Percentiles rank a stretch among this genome's conserved stretches.
phyloP scores from a whole-genome alignment of 2,329 filamentous ascomycete genomes.

The Cladorrhinum sp. region DNA sequence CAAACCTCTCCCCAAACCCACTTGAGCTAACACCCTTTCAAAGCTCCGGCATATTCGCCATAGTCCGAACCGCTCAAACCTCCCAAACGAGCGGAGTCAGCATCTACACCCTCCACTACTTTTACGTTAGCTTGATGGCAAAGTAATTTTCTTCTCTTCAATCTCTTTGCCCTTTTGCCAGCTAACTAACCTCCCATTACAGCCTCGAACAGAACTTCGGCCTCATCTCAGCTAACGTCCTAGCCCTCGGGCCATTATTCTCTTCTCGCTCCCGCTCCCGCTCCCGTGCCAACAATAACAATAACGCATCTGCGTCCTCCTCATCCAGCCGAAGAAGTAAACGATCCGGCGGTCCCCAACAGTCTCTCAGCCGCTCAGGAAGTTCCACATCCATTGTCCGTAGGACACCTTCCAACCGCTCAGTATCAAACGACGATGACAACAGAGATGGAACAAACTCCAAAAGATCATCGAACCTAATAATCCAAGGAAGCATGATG shows the following conservation, averaged over 20 bases:
- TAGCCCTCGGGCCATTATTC: slow-evolving; percentile 35
- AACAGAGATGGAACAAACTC: background rate
- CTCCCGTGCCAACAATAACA: slow-evolving; percentile 14
- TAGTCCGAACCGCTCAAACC: slow-evolving; percentile 36
- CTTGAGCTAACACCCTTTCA: too few relatives aligned
- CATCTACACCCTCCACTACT: slow-evolving; percentile 31
- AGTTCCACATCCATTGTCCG: background rate
- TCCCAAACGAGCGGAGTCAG: slow-evolving; percentile 30
- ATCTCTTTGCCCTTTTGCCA: background rate
- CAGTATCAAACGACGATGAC: too few relatives aligned
- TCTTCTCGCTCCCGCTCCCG: slow-evolving; percentile 8
- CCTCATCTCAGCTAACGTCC: slow-evolving; percentile 37
- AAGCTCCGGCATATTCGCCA: slow-evolving; percentile 33
- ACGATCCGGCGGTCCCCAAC: slow-evolving; percentile 10
- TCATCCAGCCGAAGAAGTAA: slow-evolving; percentile 10
- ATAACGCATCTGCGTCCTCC: background rate
- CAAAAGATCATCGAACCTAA: background rate
- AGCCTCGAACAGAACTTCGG: slow-evolving; percentile 39
- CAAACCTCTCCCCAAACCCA: too few relatives aligned
- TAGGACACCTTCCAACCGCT: background rate
- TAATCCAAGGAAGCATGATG: background rate
- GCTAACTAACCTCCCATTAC: too few relatives aligned
- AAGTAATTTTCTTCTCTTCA: slow-evolving; percentile 29
- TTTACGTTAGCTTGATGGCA: slow-evolving; percentile 34
- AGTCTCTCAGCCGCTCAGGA: background rate